Evolutionary conservation across 192 early-diverging fungal species (phyloP), one percentile per base, ranked within the genome.

Genomic region (Coemansia sp.): DNA sequence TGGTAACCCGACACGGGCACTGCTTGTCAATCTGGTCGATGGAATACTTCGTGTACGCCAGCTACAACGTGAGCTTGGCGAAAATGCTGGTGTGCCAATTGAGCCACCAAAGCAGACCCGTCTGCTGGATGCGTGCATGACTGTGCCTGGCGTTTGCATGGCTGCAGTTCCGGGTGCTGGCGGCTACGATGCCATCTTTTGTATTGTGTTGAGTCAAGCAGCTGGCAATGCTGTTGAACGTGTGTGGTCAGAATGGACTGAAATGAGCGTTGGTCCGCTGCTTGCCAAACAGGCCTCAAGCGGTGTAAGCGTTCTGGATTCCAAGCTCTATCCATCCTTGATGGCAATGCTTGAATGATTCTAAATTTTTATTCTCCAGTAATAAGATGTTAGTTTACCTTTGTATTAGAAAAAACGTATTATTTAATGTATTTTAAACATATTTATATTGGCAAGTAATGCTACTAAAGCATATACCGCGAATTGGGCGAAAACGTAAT

Each of bases 141-240:
- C 74, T 5, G 79, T 90, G 4, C 86, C 90, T 44, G 97, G 97
- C 48, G 88, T 93, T 8, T 64, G 97, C 17, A 89, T 94, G 86
- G 90, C 93, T 15, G 95, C 93, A 20, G 95, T 99, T 3, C 97
- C 97, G 18, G 97, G 97, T 50, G 94, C 96, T 53, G 97, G 97
- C 42, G 97, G 97, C 4, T 98, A 86, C 58, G 97, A 99, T 74
- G 97, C 97, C 6, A 97, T 99, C 61, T 97, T 93, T 69, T 94
- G 92, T 58, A 82, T 99, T 44, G 82, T 84, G 28, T 49, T 92
- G 10, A 84, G 84, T 8, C 77, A 83, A 0, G 71, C 66, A 6
- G 74, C 86, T 4, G 75, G 75, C 53, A 31, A 56, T 26, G 69
- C 64, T 14, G 85, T 91, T 18, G 86, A 84, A 48, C 24, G 61